Base-by-base conservation (phyloP, 2,329 filamentous ascomycete species). In the Colletotrichum sojae region DNA sequence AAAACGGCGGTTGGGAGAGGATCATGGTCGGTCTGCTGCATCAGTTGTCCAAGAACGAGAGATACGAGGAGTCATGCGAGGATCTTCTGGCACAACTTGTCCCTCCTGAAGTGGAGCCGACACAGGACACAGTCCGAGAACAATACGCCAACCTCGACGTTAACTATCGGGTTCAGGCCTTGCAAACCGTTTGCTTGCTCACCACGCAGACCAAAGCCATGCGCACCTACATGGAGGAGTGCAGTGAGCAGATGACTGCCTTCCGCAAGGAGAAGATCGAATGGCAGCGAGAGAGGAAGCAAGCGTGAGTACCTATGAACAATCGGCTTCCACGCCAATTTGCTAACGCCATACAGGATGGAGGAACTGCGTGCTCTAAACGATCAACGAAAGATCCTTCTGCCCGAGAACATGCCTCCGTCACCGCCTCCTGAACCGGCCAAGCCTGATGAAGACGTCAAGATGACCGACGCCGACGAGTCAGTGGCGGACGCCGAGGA, bases 261-360 rank as follows among this genome's bases (percentile, higher is more conserved):
- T 94, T 97, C 76, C 91, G 96, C 57, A 99, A 99, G 80, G 93
- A 97, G 78, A 98, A 97, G 83, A 97, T 98, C 70, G 94, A 97
- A 73, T 92, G 90, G 81, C 95, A 98, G 81, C 89, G 94, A 72
- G 89, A 92, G 73, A 90, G 92, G 72, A 91, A 91, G 73, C 85
- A 88, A 79, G 83, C 85, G 88, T 91, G 83, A 80, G 89, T 86
- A 25, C 18, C 5, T 4, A 12, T 22, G n/a, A 8, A 13, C 20
- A 9, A 36, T 36, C n/a, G n/a, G n/a, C n/a, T n/a, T n/a, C n/a
- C n/a, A n/a, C 20, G 18, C 8, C 18, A 18, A 6, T 43, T 18
- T 67, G 67, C 75, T 83, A 71, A 83, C 75, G 53, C 36, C 39
- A 40, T 12, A 27, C 70, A 94, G 92, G 8, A 82, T 91, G 43